phyloP scores from a whole-genome alignment of 108 stramenopile genomes.

The Fragilariopsis cylindrus region DNA sequence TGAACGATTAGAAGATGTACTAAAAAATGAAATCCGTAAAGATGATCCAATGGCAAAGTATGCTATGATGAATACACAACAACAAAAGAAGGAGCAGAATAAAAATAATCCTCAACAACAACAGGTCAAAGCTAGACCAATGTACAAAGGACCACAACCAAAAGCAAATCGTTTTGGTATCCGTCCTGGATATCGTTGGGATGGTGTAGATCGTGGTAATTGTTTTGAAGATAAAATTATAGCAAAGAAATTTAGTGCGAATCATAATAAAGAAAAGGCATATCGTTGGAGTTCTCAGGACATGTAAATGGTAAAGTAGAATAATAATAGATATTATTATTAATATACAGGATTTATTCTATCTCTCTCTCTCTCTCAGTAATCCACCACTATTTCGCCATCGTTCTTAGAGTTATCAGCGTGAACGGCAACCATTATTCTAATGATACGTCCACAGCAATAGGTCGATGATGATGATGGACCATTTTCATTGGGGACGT shows the following conservation, averaged over 20 bases:
- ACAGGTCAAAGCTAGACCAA: conserved; percentile 38
- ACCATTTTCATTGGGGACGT: conserved; percentile 38
- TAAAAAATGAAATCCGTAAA: conserved; percentile 71
- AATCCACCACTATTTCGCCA: conserved; percentile 40
- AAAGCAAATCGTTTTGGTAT: conserved; percentile 94
- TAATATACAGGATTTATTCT: background rate
- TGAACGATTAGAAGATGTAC: conserved; percentile 59
- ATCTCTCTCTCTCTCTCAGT: conserved; percentile 4
- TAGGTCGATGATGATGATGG: conserved; percentile 2
- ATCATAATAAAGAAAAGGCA: conserved; percentile 69
- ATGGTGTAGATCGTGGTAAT: conserved; percentile 96
- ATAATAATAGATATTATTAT: background rate
- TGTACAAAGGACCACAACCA: conserved; percentile 94
- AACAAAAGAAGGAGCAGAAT: conserved; percentile 20
- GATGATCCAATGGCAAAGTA: conserved; percentile 96
- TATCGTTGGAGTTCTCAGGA: conserved; percentile 77
- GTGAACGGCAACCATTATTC: conserved; percentile 41
- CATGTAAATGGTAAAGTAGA: conserved; percentile 53
- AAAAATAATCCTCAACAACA: conserved; percentile 10
- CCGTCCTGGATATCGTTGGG: conserved; percentile 97
- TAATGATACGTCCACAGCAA: conserved; percentile 51
- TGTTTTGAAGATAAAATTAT: conserved; percentile 91
- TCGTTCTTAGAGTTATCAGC: conserved; percentile 47
- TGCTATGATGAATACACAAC: conserved; percentile 45
- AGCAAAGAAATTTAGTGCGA: conserved; percentile 45